Evolutionary conservation across 2,329 filamentous ascomycete genomes (phyloP).

Genomic region (Diaporthe humulicola): DNA sequence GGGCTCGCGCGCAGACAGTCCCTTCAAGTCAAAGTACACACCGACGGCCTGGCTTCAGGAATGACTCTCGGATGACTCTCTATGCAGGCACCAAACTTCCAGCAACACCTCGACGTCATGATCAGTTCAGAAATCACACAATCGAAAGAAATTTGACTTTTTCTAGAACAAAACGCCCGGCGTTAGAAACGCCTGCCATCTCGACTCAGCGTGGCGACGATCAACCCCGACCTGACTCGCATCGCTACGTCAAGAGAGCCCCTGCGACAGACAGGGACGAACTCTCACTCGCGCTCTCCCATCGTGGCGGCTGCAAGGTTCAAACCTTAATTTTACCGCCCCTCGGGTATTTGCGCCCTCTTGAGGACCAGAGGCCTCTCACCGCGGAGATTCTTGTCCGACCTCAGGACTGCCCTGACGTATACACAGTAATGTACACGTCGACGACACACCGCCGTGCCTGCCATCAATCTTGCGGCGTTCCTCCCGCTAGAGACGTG

Average conservation of each 20-base stretch:
- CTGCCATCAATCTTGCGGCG: not conserved
- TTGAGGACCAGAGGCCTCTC: not conserved
- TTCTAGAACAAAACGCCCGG: slow-evolving; percentile 19
- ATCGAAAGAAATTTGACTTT: not conserved
- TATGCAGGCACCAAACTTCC: not conserved
- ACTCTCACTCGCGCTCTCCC: not conserved
- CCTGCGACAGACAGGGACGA: not conserved
- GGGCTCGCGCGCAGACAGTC: not conserved
- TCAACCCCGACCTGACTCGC: slow-evolving; percentile 13
- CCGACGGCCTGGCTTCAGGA: not conserved
- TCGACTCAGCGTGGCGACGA: slow-evolving; percentile 21
- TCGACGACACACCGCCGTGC: not conserved
- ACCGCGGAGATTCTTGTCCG: not conserved
- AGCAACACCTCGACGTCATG: slow-evolving; percentile 21
- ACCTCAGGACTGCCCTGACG: not conserved
- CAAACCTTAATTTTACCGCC: slow-evolving; percentile 10
- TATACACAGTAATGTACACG: not conserved
- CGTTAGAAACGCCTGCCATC: slow-evolving; percentile 5
- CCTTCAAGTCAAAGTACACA: not conserved
- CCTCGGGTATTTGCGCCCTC: too few relatives aligned
- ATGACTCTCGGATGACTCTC: slow-evolving; percentile 1
- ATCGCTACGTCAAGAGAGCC: not conserved
- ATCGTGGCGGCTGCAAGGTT: slow-evolving; percentile 19
- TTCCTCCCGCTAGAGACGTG: not conserved
- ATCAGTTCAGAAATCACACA: slow-evolving; percentile 22